Base-by-base conservation (phyloP, 441 rosid species). In the Populus hybrid region DNA sequence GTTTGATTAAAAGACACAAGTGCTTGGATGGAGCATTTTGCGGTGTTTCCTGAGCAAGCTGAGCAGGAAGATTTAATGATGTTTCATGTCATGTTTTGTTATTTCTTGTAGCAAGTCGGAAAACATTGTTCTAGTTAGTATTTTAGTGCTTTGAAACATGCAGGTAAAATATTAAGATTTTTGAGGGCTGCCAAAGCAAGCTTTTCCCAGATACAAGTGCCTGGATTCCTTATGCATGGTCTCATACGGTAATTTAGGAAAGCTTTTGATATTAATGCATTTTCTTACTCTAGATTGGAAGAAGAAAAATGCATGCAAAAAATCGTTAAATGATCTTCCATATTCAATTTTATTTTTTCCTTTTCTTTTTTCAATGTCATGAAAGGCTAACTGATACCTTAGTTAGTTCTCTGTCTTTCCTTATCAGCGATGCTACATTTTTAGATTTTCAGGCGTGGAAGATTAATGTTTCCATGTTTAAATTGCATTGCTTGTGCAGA, bases 1-100 rank as follows among this genome's bases (percentile, higher is more conserved):
- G 40, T 7, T 59, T 67, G 32, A 32, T 67, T 66, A 16, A 24
- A 16, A n/a, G 61, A 24, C 69, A 28, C 7, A 5, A 21, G 36
- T 73, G 21, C 34, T 34, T 24, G 21, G 61, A 53, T 34, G 50
- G n/a, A 16, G 7, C 42, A 68, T 68, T 14, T 50, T 23, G 10
- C 10, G 1, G 21, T 59, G 18, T 34, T 76, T 50, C 69, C 5
- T 9, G 53, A 24, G 68, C 28, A 67, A 57, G 23, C 23, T 10
- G 9, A 68, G 30, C 3, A 26, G 11, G 32, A 59, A 8, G 12
- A 59, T n/a, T 59, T n/a, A 68, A 34, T 23, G 34, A 21, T 46
- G 36, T 32, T 68, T 42, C 24, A 35, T 21, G 5, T 77, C 9
- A 30, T 66, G 9, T 42, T 78, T 74, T 79, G 82, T 42, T 70